phyloP scores from a whole-genome alignment of 805 yeast genomes.

The Suhomyces faveliae region DNA sequence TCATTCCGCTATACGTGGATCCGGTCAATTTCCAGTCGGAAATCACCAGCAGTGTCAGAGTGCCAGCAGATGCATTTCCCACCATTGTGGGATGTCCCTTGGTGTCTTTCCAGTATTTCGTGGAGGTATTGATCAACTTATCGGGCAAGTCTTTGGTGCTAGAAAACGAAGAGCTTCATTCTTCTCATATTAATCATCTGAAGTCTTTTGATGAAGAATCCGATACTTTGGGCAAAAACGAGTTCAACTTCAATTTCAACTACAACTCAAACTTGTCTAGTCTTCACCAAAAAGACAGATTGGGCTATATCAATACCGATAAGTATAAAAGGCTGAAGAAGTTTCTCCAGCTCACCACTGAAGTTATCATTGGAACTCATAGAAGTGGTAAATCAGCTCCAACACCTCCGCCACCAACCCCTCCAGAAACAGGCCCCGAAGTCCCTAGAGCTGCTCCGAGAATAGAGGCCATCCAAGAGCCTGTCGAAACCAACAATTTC shows the following conservation, averaged over 20 bases:
- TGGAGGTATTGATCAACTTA: constrained; percentile 80
- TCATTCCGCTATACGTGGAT: constrained; percentile 77
- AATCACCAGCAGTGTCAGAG: constrained; percentile 59
- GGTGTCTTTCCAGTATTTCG: constrained; percentile 78
- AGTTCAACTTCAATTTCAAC: constrained; percentile 25
- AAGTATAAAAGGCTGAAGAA: constrained; percentile 70
- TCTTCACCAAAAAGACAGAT: constrained; percentile 25
- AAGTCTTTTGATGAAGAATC: constrained; percentile 1
- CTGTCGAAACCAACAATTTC: constrained; percentile 8
- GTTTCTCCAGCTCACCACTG: constrained; percentile 78
- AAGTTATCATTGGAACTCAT: constrained; percentile 77
- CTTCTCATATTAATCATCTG: background rate
- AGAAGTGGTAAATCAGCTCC: background rate
- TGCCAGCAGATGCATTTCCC: constrained; percentile 86
- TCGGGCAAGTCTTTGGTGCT: constrained; percentile 53
- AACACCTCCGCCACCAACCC: too few relatives aligned
- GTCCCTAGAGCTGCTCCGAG: too few relatives aligned
- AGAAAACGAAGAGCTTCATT: constrained; percentile 16
- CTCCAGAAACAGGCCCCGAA: too few relatives aligned
- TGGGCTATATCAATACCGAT: constrained; percentile 72
- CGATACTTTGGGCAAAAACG: background rate
- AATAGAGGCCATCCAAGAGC: background rate
- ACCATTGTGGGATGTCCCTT: constrained; percentile 70
- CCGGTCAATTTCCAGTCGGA: constrained; percentile 57
- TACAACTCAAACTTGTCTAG: constrained; percentile 9